Percentiles rank a stretch among this genome's conserved stretches.
These are phyloP conservation scores for Trapa bicornis DNA, from an alignment of 345 rosid genomes.

Conservation along the genomic window DNA sequence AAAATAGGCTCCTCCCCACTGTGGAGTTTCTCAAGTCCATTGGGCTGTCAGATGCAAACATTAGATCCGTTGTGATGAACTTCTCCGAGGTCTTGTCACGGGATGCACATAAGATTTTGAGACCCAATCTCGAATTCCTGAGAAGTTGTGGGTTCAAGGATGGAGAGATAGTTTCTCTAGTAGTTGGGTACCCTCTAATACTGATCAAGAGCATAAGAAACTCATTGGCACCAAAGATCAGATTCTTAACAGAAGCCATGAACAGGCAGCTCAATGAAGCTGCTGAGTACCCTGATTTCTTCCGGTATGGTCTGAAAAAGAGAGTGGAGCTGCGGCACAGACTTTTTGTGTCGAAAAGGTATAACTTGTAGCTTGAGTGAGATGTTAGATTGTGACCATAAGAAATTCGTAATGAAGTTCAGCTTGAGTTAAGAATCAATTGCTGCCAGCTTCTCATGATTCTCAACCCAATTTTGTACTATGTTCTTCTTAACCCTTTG, in stretches of 20 bases:
- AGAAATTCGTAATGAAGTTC: constrained; percentile 12
- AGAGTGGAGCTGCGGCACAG: constrained; percentile 16
- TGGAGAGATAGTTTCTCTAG: constrained; percentile 10
- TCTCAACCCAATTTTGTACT: background rate
- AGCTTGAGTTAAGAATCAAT: constrained; percentile 1
- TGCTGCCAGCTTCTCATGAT: background rate
- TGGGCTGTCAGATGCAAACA: constrained; percentile 8
- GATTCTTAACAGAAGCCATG: constrained; percentile 14
- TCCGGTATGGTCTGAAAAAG: constrained; percentile 14
- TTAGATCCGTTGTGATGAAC: constrained; percentile 10
- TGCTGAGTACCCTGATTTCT: constrained; percentile 17
- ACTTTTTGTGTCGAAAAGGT: constrained; percentile 8
- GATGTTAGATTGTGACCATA: constrained; percentile 17
- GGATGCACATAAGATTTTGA: constrained; percentile 13
- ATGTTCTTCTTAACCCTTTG: background rate
- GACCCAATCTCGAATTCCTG: constrained; percentile 8
- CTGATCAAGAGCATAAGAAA: constrained; percentile 16
- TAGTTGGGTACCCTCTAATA: constrained; percentile 14
- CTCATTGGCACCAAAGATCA: constrained; percentile 16
- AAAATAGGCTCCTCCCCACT: constrained; percentile 16
- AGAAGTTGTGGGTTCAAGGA: constrained; percentile 10
- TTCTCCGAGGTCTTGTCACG: constrained; percentile 15
- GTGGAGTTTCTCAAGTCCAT: constrained; percentile 14
- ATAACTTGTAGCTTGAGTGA: constrained; percentile 12
- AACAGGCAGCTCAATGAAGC: constrained; percentile 14